phyloP scores from a whole-genome alignment of 148 eudicot species.

The Limonium bicolor region DNA sequence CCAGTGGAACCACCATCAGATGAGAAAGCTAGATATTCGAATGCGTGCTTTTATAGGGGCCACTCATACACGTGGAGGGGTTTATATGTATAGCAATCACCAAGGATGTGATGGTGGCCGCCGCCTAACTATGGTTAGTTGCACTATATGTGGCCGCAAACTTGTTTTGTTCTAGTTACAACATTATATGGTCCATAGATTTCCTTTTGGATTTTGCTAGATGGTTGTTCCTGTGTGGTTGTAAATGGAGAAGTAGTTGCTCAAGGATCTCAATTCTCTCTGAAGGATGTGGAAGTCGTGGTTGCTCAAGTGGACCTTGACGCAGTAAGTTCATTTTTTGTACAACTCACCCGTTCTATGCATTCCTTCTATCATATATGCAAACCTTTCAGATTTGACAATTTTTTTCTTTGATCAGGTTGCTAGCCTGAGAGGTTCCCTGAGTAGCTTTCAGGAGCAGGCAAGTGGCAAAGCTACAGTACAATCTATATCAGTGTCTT shows the following conservation, averaged over 20 bases:
- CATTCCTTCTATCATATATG: too few relatives aligned
- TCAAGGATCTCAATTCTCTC: conserved; percentile 96
- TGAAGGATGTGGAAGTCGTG: conserved; percentile 85
- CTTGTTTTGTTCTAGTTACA: neutral
- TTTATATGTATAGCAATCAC: conserved; percentile 93
- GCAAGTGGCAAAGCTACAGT: conserved; percentile 60
- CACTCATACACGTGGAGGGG: conserved; percentile 87
- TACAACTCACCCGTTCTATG: too few relatives aligned
- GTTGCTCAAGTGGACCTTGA: conserved; percentile 92
- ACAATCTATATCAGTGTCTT: conserved; percentile 36
- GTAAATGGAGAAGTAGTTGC: conserved; percentile 93
- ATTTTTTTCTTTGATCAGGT: conserved; percentile 41
- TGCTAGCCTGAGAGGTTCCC: conserved; percentile 82
- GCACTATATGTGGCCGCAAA: neutral
- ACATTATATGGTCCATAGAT: neutral
- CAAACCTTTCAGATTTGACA: too few relatives aligned
- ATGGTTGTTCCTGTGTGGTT: conserved; percentile 88
- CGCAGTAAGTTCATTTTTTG: conserved; percentile 74
- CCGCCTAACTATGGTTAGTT: conserved; percentile 69
- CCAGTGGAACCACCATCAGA: conserved; percentile 97
- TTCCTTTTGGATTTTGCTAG: conserved; percentile 30
- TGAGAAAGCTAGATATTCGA: conserved; percentile 84
- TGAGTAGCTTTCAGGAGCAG: conserved; percentile 89
- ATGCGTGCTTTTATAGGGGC: conserved; percentile 82
- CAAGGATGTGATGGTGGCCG: conserved; percentile 98